Evolutionary conservation across 2,329 filamentous ascomycete species (phyloP).

Genomic region (Penicillium polonicum): DNA sequence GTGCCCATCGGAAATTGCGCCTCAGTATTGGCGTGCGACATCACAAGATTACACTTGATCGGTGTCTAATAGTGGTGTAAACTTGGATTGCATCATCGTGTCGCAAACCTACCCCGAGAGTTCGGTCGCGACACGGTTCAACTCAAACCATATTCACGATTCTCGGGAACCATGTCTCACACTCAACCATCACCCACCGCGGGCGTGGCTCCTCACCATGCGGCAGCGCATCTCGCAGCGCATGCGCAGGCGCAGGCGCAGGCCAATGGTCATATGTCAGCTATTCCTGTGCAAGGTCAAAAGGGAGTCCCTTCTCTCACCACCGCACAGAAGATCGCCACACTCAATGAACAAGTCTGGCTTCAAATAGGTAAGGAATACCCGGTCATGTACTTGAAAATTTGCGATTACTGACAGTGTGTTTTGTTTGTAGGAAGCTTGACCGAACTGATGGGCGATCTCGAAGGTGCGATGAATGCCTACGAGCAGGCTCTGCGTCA

Average conservation of each 20-base stretch:
- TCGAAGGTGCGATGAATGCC: constrained; percentile 83
- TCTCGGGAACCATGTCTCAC: constrained; percentile 61
- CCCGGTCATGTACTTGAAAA: neutral
- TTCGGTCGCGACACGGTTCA: constrained; percentile 23
- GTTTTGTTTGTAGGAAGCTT: constrained; percentile 63
- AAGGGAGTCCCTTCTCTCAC: constrained; percentile 60
- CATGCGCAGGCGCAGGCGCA: constrained; percentile 24
- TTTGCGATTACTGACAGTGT: constrained; percentile 16
- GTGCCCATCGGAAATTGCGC: neutral
- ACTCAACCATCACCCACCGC: constrained; percentile 79
- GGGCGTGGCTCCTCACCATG: constrained; percentile 65
- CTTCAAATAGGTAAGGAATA: constrained; percentile 76
- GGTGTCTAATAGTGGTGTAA: neutral
- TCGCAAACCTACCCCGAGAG: constrained; percentile 22
- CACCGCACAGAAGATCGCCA: constrained; percentile 70
- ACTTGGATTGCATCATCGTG: constrained; percentile 34
- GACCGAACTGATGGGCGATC: constrained; percentile 81
- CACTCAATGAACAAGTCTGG: constrained; percentile 86
- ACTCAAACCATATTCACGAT: constrained; percentile 11
- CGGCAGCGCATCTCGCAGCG: constrained; percentile 31
- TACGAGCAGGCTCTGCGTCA: constrained; percentile 88
- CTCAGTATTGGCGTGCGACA: neutral
- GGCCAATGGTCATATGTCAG: constrained; percentile 58
- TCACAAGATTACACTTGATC: neutral
- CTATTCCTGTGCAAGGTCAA: constrained; percentile 51